phyloP scores from a whole-genome alignment of 352 stramenopile species.

The Globisporangium heterothallicum region DNA sequence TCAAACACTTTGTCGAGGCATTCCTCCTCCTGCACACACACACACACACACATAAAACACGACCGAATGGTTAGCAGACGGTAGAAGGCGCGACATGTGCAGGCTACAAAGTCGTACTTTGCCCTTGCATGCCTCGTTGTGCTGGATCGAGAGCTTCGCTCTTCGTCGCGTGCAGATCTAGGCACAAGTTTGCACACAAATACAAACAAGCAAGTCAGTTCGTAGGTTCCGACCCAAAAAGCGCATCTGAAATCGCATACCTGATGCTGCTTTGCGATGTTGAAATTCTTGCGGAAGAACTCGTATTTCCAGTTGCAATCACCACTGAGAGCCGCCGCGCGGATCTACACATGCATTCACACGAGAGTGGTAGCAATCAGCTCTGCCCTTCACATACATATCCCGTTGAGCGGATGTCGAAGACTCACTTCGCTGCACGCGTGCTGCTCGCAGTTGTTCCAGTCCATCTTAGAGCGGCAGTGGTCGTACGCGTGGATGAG shows the following conservation, averaged over 20 bases:
- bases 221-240: no score
- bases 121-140: conserved; percentile 72
- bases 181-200: neutral
- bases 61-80: neutral
- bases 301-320: conserved; percentile 92
- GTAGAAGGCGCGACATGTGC: neutral
- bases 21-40: conserved; percentile 56
- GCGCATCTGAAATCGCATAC: no score
- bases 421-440: conserved; percentile 85
- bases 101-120: conserved; percentile 30
- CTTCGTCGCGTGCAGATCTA: conserved; percentile 86
- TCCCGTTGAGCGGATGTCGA: no score
- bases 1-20: conserved; percentile 83
- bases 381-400: no score
- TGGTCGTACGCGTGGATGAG: conserved; percentile 93
- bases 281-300: conserved; percentile 90
- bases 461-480: conserved; percentile 91
- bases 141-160: conserved; percentile 80
- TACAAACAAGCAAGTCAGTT: neutral
- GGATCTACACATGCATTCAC: conserved; percentile 31
- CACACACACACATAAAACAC: neutral
- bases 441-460: conserved; percentile 89
- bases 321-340: conserved; percentile 73
- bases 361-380: neutral
- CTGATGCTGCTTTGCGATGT: conserved; percentile 86